phyloP scores from a whole-genome alignment of 139 green algal genomes.

The Tetradesmus obliquus region DNA sequence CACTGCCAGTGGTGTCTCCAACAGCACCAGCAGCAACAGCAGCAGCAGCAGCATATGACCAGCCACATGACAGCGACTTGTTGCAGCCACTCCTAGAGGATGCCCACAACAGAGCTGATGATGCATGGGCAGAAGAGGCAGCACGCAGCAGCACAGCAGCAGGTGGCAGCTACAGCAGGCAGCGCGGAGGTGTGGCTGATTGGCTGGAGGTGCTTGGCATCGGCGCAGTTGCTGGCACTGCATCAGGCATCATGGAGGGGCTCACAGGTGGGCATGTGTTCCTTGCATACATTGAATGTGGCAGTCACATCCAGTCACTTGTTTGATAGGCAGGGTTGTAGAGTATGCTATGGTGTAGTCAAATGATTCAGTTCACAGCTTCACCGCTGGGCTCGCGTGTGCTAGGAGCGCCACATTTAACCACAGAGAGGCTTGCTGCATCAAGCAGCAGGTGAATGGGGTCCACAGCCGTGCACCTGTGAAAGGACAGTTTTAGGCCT shows the following conservation, averaged over 20 bases:
- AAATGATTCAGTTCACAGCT: too few relatives aligned
- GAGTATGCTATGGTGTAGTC: too few relatives aligned
- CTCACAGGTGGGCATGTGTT: conserved; percentile 20
- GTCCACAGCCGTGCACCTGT: too few relatives aligned
- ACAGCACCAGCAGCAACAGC: background rate
- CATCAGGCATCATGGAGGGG: conserved; percentile 42
- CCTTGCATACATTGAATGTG: too few relatives aligned
- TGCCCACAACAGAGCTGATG: too few relatives aligned
- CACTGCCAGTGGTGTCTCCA: background rate
- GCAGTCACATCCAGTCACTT: too few relatives aligned
- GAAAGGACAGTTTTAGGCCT: too few relatives aligned
- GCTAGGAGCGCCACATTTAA: too few relatives aligned
- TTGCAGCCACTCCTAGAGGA: background rate
- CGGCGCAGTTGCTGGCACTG: conserved; percentile 34
- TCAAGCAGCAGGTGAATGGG: too few relatives aligned
- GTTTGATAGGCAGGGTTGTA: too few relatives aligned
- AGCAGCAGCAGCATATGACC: background rate
- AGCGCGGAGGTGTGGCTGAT: background rate
- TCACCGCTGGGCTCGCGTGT: too few relatives aligned
- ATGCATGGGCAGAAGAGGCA: background rate
- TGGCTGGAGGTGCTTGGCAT: conserved; percentile 6
- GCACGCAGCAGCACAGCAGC: background rate
- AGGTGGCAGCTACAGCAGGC: background rate
- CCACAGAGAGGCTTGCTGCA: too few relatives aligned
- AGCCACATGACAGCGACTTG: background rate